Evolutionary conservation across 1,284 basidiomycete species (phyloP), one percentile per base, ranked within the genome.

Genomic region (Rhizoctonia solani): DNA sequence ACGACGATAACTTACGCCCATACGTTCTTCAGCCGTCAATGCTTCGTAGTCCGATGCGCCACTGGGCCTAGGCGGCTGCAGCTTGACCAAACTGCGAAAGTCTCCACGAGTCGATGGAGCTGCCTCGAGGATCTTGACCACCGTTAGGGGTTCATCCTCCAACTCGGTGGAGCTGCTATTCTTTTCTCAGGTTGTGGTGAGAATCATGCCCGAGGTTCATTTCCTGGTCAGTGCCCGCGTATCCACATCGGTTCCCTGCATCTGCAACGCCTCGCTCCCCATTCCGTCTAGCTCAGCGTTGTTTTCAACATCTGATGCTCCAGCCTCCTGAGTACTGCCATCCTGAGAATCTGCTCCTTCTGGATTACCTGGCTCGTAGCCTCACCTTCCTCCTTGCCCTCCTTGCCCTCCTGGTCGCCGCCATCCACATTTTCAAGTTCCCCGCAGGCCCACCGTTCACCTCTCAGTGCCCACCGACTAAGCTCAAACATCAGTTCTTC

Each of bases 381-480:
- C 44, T 11, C 44, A 9, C 44, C 44, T 46, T 46, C 9, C 44
- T 46, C 37, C 37, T 39, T 8, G 9, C 37, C 44, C 13, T 21
- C 44, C 44, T 46, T 21, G 9, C 44, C 13, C 8, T 14, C 5
- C 44, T 21, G 44, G 21, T 46, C 44, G 21, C n/a, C 19, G 19
- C 9, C 44, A 46, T 46, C 21, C 21, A 14, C 23, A 16, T 50
- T 27, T 25, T 50, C 23, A 1, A 25, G 29, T 19, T 49, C 27
- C 11, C 23, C 19, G 5, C 25, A 16, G 11, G 66, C 52, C 69
- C 69, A 70, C 34, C 69, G 56, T 21, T 70, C 69, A 8, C 69
- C 69, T 25, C 69, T 54, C 50, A 70, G 29, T 29, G 69, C 69
- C 69, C 69, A 69, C 25, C 69, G 47, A 30, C 66, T 42, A 23